Evolutionary conservation across 2,329 filamentous ascomycete genomes (phyloP).

Genomic region (Aureobasidium mangrovei): DNA sequence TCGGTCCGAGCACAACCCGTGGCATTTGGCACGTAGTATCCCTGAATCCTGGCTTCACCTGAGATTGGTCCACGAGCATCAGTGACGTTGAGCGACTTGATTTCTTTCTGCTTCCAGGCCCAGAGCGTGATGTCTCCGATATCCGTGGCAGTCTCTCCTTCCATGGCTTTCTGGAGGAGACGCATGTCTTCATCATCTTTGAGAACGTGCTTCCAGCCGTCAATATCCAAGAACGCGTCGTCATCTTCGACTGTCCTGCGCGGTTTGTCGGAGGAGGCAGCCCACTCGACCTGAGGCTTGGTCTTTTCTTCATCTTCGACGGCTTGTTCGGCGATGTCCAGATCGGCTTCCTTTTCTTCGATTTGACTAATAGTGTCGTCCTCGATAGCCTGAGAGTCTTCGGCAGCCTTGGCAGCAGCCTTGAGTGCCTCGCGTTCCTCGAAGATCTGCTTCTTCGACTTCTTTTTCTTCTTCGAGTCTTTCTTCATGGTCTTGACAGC

Average conservation of each 20-base stretch:
- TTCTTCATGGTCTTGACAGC: constrained; percentile 30
- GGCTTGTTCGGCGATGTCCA: constrained; percentile 35
- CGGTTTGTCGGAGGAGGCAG: constrained; percentile 50
- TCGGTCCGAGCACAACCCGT: constrained; percentile 87
- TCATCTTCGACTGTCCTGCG: constrained; percentile 60
- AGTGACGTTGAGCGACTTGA: constrained; percentile 58
- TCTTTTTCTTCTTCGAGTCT: constrained; percentile 51
- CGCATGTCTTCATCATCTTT: constrained; percentile 61
- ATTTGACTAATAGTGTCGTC: constrained; percentile 28
- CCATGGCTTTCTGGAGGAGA: constrained; percentile 46
- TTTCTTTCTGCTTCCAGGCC: constrained; percentile 64
- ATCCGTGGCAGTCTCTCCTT: constrained; percentile 37
- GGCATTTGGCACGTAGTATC: constrained; percentile 74
- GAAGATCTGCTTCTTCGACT: constrained; percentile 70
- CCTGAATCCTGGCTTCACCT: constrained; percentile 47
- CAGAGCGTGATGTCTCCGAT: constrained; percentile 53
- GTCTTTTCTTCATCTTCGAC: constrained; percentile 38
- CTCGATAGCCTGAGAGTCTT: constrained; percentile 24
- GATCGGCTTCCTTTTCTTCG: constrained; percentile 31
- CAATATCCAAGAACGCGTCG: constrained; percentile 56
- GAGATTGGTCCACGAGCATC: constrained; percentile 47
- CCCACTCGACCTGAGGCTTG: constrained; percentile 48
- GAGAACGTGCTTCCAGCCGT: constrained; percentile 59
- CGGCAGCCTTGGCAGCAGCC: constrained; percentile 25
- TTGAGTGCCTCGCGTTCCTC: constrained; percentile 58